Conservation (phyloP, 768 basidiomycete species). For the Cyathus striatus region DNA sequence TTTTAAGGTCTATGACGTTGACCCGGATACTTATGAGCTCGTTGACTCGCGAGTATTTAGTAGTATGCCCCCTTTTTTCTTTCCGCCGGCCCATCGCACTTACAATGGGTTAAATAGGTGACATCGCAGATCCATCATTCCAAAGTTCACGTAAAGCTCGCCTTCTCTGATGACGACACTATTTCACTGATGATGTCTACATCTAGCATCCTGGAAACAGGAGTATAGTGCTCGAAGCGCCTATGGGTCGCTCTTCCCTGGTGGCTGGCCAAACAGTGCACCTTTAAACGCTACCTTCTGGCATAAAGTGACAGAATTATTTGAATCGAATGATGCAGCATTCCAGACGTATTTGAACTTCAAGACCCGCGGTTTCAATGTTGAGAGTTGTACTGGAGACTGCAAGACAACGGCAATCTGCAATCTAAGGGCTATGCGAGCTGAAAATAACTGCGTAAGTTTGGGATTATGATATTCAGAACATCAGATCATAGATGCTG, state of each 20-base stretch:
- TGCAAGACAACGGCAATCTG: conserved; percentile 40
- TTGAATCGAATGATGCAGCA: conserved; percentile 38
- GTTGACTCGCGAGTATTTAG: conserved; percentile 51
- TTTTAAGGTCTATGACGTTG: conserved; percentile 59
- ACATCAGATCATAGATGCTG: background rate
- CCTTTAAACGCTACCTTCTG: conserved; percentile 51
- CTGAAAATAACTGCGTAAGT: conserved; percentile 38
- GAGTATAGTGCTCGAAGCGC: conserved; percentile 53
- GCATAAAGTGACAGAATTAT: conserved; percentile 54
- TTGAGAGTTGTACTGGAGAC: conserved; percentile 24
- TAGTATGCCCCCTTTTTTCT: conserved; percentile 38
- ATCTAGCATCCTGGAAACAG: conserved; percentile 42
- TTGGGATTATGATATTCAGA: background rate
- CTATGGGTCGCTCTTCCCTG: conserved; percentile 38
- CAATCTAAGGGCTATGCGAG: conserved; percentile 34
- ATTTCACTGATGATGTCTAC: too few species aligned
- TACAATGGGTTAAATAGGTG: too few species aligned
- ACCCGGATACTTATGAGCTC: conserved; percentile 62
- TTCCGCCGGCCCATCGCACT: too few species aligned
- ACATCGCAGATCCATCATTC: conserved; percentile 37
- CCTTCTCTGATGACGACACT: too few species aligned
- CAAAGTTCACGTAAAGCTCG: conserved; percentile 36
- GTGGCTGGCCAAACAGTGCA: conserved; percentile 27
- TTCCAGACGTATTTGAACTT: conserved; percentile 43
- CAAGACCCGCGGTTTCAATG: conserved; percentile 31